Percentiles rank a stretch among this genome's conserved stretches.
These are phyloP conservation scores for Apiospora pterosperma DNA, from an alignment of 2,329 filamentous ascomycete genomes.

Conservation along the genomic window DNA sequence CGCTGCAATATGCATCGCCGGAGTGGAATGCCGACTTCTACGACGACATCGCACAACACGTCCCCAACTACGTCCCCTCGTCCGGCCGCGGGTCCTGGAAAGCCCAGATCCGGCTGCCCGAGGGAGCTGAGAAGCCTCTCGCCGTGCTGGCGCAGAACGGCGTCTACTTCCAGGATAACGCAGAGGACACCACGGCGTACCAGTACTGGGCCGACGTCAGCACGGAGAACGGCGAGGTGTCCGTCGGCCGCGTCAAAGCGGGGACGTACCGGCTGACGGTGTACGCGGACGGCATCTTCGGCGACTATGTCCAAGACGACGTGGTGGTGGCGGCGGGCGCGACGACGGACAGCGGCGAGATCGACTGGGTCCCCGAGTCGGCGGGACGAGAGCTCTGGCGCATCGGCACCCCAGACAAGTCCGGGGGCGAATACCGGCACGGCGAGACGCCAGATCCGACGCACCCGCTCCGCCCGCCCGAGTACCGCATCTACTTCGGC, in stretches of 20 bases:
- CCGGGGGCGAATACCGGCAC: conserved; percentile 57
- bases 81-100: conserved; percentile 47
- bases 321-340: conserved; percentile 39
- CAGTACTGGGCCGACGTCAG: conserved; percentile 61
- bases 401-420: conserved; percentile 60
- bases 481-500: conserved; percentile 61
- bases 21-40: conserved; percentile 60
- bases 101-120: conserved; percentile 48
- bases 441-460: conserved; percentile 47
- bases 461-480: conserved; percentile 48
- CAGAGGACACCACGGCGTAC: conserved; percentile 48
- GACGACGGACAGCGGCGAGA: conserved; percentile 30
- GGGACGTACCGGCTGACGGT: conserved; percentile 61
- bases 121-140: conserved; percentile 46
- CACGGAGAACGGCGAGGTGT: conserved; percentile 38
- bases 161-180: conserved; percentile 57
- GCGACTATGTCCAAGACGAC: conserved; percentile 53
- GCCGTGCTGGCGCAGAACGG: conserved; percentile 52
- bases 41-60: conserved; percentile 56
- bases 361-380: conserved; percentile 51
- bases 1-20: conserved; percentile 45
- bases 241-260: conserved; percentile 51
- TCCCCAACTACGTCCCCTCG: conserved; percentile 56
- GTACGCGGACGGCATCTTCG: conserved; percentile 61
- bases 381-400: conserved; percentile 59